A percentile compares a stretch with the other conserved stretches of the same genome.
Evolutionary conservation across 305 asterid species (phyloP).

Genomic region (Fraxinus sp.): DNA sequence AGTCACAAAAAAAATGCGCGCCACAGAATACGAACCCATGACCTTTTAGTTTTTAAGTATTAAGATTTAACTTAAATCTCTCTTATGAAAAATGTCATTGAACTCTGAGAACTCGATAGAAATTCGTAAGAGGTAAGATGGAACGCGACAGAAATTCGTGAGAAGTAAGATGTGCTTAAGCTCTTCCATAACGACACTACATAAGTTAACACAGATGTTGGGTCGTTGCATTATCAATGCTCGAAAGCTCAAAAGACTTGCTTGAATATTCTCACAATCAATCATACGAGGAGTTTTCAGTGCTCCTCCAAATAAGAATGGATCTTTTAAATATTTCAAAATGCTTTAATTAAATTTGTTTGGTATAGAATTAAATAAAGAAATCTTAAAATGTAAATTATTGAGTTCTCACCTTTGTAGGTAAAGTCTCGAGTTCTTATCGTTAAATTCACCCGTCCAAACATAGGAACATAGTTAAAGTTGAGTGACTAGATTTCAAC

Average conservation of each 20-base stretch:
- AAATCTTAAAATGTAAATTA: neutral
- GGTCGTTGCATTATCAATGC: neutral
- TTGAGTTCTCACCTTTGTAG: neutral
- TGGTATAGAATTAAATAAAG: neutral
- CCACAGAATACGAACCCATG: too few relatives aligned
- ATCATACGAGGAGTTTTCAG: neutral
- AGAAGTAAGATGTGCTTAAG: too few relatives aligned
- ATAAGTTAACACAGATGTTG: neutral
- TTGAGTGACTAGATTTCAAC: neutral
- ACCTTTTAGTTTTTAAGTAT: too few relatives aligned
- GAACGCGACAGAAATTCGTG: too few relatives aligned
- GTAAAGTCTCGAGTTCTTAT: neutral
- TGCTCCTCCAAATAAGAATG: neutral
- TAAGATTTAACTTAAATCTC: too few relatives aligned
- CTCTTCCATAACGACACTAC: too few relatives aligned
- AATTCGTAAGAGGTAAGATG: too few relatives aligned
- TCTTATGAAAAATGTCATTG: too few relatives aligned
- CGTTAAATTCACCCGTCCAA: neutral
- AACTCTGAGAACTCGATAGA: too few relatives aligned
- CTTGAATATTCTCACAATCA: neutral
- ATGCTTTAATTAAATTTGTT: neutral
- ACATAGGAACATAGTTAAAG: neutral
- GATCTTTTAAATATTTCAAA: neutral
- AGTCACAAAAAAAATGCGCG: too few relatives aligned
- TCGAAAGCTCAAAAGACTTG: neutral